Percentiles rank a stretch among this genome's conserved stretches.
These are phyloP conservation scores for Suhomyces canberraensis DNA, from an alignment of 805 yeast species.

Conservation along the genomic window DNA sequence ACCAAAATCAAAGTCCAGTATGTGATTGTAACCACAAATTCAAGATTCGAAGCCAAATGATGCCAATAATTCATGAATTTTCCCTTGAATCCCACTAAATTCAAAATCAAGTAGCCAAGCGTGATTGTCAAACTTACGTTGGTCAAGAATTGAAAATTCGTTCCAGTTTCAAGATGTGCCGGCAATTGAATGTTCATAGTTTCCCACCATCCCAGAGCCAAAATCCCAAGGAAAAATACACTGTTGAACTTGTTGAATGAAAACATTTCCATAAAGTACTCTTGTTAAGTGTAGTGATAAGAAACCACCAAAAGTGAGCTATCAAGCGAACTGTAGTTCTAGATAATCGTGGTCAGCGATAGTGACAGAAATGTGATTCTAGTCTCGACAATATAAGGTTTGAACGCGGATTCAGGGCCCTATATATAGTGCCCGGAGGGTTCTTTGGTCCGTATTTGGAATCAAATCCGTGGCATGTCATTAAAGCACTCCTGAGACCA, in stretches of 20 bases:
- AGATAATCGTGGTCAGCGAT: no score
- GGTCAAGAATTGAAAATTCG: constrained; percentile 25
- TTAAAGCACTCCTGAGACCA: no score
- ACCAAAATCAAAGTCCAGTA: constrained; percentile 21
- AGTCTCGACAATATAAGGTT: no score
- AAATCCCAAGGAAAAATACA: constrained; percentile 2
- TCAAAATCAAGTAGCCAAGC: constrained; percentile 3
- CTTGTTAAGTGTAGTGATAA: no score
- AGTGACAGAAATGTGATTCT: no score
- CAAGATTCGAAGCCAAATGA: constrained; percentile 16
- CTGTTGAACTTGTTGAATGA: background rate
- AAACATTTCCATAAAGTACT: no score
- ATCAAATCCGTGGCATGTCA: no score
- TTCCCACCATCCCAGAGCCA: constrained; percentile 11
- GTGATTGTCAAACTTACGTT: constrained; percentile 15
- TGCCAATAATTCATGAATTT: constrained; percentile 3
- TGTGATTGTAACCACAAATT: constrained; percentile 19
- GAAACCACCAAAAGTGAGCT: no score
- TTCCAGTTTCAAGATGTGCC: constrained; percentile 17
- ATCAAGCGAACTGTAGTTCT: no score
- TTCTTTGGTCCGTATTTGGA: no score
- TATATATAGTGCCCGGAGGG: no score
- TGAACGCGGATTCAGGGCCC: no score
- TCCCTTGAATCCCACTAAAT: background rate
- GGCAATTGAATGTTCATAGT: constrained; percentile 17